Percentiles rank a stretch among this genome's conserved stretches.
Conservation (phyloP, 345 rosid genomes). For the Populus pruinosa region DNA sequence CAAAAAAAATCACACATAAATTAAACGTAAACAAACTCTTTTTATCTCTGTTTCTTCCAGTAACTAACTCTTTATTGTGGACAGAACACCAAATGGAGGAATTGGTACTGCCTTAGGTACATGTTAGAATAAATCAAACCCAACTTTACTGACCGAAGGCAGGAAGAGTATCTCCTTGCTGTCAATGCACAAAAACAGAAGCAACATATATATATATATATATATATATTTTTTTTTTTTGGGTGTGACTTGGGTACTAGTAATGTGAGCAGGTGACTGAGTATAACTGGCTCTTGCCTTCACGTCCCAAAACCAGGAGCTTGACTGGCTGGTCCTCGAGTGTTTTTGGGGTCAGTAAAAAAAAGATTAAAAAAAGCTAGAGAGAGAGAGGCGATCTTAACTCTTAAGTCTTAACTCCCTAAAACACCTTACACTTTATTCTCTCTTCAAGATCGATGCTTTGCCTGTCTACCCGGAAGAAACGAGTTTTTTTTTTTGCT, state of each 20-base stretch:
- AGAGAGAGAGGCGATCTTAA: slow-evolving; percentile 14
- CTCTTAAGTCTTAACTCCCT: slow-evolving; percentile 24
- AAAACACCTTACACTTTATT: slow-evolving; percentile 32
- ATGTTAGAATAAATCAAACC: slow-evolving; percentile 13
- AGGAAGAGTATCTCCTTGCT: not conserved
- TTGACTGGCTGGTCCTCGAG: slow-evolving; percentile 18
- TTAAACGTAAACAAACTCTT: not conserved
- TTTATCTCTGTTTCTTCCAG: not conserved
- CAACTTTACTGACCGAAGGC: slow-evolving; percentile 33
- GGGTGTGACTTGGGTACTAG: not conserved
- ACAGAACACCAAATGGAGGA: slow-evolving; percentile 19
- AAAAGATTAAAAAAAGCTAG: slow-evolving; percentile 12
- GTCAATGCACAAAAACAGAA: not conserved
- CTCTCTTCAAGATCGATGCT: slow-evolving; percentile 52
- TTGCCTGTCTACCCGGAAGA: slow-evolving; percentile 38
- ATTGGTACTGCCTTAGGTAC: slow-evolving; percentile 5
- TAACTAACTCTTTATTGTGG: not conserved
- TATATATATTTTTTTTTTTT: no score
- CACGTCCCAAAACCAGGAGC: not conserved
- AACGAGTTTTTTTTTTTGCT: slow-evolving; percentile 35
- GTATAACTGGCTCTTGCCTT: slow-evolving; percentile 22
- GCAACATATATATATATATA: not conserved
- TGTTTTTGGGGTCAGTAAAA: not conserved
- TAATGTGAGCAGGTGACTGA: slow-evolving; percentile 20
- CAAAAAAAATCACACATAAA: slow-evolving; percentile 18